phyloP scores from a whole-genome alignment of 305 asterid genomes.

The Ajuga reptans region DNA sequence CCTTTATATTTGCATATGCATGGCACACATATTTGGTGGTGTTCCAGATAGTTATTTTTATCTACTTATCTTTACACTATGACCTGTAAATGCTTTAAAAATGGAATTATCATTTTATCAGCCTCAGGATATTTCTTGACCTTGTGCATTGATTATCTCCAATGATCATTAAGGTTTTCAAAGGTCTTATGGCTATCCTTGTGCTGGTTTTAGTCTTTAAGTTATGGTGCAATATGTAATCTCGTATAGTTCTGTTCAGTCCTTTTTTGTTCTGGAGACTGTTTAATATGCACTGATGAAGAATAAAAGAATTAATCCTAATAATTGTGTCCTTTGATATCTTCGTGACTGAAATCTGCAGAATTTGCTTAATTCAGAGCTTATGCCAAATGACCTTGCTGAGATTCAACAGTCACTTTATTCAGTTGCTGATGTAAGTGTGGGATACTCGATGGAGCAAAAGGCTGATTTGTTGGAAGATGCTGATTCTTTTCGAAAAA shows the following conservation, averaged over 20 bases:
- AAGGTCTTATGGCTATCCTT: slow-evolving; percentile 7
- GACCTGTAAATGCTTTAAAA: slow-evolving; percentile 16
- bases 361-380: slow-evolving; percentile 48
- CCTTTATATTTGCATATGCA: slow-evolving; percentile 8
- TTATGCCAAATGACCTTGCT: slow-evolving; percentile 36
- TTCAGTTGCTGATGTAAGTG: slow-evolving; percentile 47
- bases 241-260: neutral
- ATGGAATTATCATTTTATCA: neutral
- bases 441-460: slow-evolving; percentile 38
- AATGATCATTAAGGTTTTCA: slow-evolving; percentile 7
- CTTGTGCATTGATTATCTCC: slow-evolving; percentile 14
- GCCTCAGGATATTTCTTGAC: slow-evolving; percentile 4
- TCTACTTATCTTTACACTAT: neutral
- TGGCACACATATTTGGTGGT: slow-evolving; percentile 12
- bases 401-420: slow-evolving; percentile 52
- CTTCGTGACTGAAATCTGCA: slow-evolving; percentile 33
- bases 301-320: slow-evolving; percentile 10
- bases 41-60: slow-evolving; percentile 6
- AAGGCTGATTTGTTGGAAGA: slow-evolving; percentile 45
- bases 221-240: neutral
- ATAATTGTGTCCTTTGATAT: neutral
- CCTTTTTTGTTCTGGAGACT: slow-evolving; percentile 14
- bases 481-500: slow-evolving; percentile 39
- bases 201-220: neutral
- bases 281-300: slow-evolving; percentile 10